Conservation (phyloP, 495 filamentous ascomycete genomes). For the Barbatosphaeria neglecta region DNA sequence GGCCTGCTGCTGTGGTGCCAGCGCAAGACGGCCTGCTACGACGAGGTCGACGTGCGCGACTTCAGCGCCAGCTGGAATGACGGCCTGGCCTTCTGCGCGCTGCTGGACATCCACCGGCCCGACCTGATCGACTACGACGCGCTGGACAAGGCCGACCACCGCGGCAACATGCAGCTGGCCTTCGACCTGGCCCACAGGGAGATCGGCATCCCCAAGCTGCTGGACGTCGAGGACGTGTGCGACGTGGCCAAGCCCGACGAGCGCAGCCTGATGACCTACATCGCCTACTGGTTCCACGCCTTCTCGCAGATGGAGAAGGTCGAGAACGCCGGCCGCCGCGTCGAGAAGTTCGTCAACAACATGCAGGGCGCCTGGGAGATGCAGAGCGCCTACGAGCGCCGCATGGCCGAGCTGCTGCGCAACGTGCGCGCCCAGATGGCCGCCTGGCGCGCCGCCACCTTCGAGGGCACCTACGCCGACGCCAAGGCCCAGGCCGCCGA, state of each 20-base stretch:
- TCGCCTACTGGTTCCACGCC: slow-evolving; percentile 99
- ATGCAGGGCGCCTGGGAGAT: slow-evolving; percentile 99
- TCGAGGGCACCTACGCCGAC: slow-evolving; percentile 86
- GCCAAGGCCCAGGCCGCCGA: slow-evolving; percentile 75
- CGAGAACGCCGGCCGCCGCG: slow-evolving; percentile 88
- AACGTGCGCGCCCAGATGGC: slow-evolving; percentile 61
- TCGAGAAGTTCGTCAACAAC: slow-evolving; percentile 96
- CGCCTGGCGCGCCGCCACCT: slow-evolving; percentile 64
- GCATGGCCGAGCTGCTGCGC: slow-evolving; percentile 68
- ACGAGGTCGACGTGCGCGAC: slow-evolving; percentile 86
- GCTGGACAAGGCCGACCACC: slow-evolving; percentile 87
- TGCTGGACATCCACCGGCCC: slow-evolving; percentile 92
- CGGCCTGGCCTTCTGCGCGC: slow-evolving; percentile 88
- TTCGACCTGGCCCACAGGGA: slow-evolving; percentile 93
- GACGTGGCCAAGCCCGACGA: slow-evolving; percentile 94
- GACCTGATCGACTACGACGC: slow-evolving; percentile 94
- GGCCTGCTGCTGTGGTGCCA: slow-evolving; percentile 95
- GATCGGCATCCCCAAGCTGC: slow-evolving; percentile 89
- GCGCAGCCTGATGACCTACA: slow-evolving; percentile 96
- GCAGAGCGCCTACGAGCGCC: slow-evolving; percentile 86
- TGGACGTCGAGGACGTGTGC: slow-evolving; percentile 97
- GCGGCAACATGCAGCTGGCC: slow-evolving; percentile 92
- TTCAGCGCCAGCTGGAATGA: slow-evolving; percentile 97
- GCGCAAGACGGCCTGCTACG: slow-evolving; percentile 95
- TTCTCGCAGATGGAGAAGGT: slow-evolving; percentile 97